Evolutionary conservation across 805 yeast genomes (phyloP), one percentile per base, ranked within the genome.

Genomic region (Komagataella kurtzmanii): DNA sequence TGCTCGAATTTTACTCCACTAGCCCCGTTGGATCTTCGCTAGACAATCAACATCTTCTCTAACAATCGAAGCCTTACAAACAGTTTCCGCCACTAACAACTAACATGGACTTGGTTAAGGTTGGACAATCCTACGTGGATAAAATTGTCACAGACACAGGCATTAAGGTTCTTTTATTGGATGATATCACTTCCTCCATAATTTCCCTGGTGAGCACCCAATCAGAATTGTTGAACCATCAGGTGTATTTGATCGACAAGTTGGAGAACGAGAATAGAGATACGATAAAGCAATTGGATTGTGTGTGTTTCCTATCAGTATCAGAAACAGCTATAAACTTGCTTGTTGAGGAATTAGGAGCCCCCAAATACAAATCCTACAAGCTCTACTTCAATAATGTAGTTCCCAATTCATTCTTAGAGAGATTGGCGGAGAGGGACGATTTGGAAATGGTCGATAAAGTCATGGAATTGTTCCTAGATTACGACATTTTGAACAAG

Each of bases 201-300:
- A 78, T 93, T 19, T 88, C 97, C n/a, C 74, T 93, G 77, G 81
- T 85, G 58, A 79, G 95, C 24, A 85, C 97, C 2, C 99, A 93
- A 63, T 83, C 95, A 2, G 85, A 82, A 52, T 72, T 93, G 47
- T 73, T 93, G 44, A 80, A 84, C 57, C 78, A 87, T 58, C 96
- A 91, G 55, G 79, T 93, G n/a, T 88, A 86, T 54, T 72, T 93
- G 49, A 82, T 88, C 48, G 97, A 88, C 54, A 75, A 78, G 45
- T 64, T 83, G 23, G 85, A 81, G 52, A 83, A 83, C 61, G 57
- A 62, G 5, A 67, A 73, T 47, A 73, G 93, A 47, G 88, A 83
- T 59, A 76, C 75, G 46, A 75, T 90, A 75, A 80, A 89, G 53
- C 95, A 90, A 61, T 67, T 93, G 59, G 79, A 80, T 58, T 89